These are phyloP conservation scores for Cairneyella variabilis DNA, from an alignment of 495 filamentous ascomycete species.

Conservation along the genomic window DNA sequence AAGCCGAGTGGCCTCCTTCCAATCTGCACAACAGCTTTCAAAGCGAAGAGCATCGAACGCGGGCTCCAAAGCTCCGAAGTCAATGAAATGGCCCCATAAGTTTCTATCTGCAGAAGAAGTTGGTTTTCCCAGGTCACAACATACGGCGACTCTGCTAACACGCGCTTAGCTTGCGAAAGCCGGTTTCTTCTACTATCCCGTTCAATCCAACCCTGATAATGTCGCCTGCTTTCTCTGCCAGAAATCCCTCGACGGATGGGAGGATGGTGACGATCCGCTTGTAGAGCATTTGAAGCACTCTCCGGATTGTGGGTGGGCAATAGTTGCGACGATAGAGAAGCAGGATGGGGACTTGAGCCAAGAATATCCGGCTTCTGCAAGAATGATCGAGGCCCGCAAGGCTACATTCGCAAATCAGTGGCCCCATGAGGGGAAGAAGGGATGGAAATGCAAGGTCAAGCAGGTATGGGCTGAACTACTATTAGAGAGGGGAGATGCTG, in stretches of 20 bases:
- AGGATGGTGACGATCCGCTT: constrained; percentile 72
- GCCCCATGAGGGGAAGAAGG: constrained; percentile 85
- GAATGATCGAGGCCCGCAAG: constrained; percentile 70
- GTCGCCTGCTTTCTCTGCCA: constrained; percentile 83
- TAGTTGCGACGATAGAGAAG: constrained; percentile 67
- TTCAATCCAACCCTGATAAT: constrained; percentile 73
- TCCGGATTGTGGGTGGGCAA: constrained; percentile 81
- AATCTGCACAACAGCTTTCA: constrained; percentile 49
- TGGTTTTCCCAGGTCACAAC: constrained; percentile 22
- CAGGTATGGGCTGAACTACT: constrained; percentile 54
- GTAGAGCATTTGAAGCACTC: constrained; percentile 83
- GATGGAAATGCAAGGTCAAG: constrained; percentile 81
- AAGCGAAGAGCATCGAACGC: constrained; percentile 66
- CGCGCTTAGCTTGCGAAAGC: constrained; percentile 63
- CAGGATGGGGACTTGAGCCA: constrained; percentile 57
- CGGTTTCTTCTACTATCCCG: constrained; percentile 85
- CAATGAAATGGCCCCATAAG: constrained; percentile 73
- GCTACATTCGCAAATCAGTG: constrained; percentile 76
- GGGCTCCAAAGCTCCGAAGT: constrained; percentile 51
- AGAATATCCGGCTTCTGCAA: constrained; percentile 67
- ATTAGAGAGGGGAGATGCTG: constrained; percentile 17
- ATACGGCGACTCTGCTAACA: constrained; percentile 9
- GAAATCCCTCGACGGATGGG: constrained; percentile 83
- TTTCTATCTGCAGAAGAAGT: constrained; percentile 62
- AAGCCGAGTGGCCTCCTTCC: constrained; percentile 74